phyloP scores from a whole-genome alignment of 495 filamentous ascomycete species.

The Penicillium arizonense region DNA sequence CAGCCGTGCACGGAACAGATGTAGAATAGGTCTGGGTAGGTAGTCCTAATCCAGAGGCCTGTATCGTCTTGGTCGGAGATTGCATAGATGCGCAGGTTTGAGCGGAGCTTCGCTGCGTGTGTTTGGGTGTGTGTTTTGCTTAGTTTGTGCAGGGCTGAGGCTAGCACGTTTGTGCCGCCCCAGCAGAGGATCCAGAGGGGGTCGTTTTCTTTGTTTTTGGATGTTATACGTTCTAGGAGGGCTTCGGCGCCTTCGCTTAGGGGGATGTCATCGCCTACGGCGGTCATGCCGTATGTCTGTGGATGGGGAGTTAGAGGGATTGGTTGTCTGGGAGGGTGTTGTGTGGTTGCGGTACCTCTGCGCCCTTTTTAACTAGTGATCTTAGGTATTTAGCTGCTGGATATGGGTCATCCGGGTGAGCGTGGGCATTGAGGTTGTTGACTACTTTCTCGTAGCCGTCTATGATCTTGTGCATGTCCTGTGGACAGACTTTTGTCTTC shows the following conservation, averaged over 20 bases:
- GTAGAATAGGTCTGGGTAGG: constrained; percentile 44
- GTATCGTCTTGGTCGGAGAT: constrained; percentile 50
- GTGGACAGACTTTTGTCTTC: constrained; percentile 27
- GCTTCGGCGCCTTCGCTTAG: constrained; percentile 30
- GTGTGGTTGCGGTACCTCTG: constrained; percentile 8
- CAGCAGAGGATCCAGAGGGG: constrained; percentile 43
- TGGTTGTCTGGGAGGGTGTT: background rate
- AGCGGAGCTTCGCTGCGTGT: constrained; percentile 22
- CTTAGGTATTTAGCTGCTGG: constrained; percentile 30
- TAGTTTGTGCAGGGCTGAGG: constrained; percentile 35
- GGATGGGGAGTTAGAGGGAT: background rate
- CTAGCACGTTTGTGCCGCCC: constrained; percentile 47
- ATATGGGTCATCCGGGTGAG: constrained; percentile 30
- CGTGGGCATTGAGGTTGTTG: constrained; percentile 41
- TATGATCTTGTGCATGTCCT: constrained; percentile 40
- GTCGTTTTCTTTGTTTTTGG: constrained; percentile 1
- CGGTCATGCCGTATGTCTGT: constrained; percentile 25
- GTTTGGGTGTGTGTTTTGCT: constrained; percentile 16
- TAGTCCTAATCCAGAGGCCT: constrained; percentile 39
- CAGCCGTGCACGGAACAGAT: constrained; percentile 43
- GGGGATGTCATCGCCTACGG: constrained; percentile 12
- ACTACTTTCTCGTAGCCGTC: constrained; percentile 40
- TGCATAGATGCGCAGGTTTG: constrained; percentile 41
- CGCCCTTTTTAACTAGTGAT: constrained; percentile 28
- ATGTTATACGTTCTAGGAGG: constrained; percentile 23